These are phyloP conservation scores for Malassezia equina DNA, from an alignment of 1,284 basidiomycete species.

Conservation along the genomic window DNA sequence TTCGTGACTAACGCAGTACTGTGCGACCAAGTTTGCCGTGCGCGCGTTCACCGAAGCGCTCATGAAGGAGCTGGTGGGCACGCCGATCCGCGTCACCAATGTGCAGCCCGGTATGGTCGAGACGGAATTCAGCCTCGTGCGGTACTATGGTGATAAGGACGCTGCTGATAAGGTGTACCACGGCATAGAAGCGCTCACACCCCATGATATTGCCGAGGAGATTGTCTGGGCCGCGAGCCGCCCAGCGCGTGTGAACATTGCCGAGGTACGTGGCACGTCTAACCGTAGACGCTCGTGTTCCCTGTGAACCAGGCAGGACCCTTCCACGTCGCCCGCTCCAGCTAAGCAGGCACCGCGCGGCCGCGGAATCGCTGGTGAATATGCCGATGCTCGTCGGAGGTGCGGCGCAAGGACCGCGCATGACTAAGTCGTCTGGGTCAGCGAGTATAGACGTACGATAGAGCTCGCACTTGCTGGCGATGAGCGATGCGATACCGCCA, in stretches of 20 bases:
- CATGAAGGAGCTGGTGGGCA: slow-evolving; percentile 74
- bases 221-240: slow-evolving; percentile 89
- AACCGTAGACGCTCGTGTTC: slow-evolving; percentile 20
- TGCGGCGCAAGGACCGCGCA: not conserved
- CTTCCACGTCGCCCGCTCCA: slow-evolving; percentile 22
- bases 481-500: slow-evolving; percentile 2
- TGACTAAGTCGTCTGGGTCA: not conserved
- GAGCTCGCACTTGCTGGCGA: not conserved
- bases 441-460: not conserved
- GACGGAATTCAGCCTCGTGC: slow-evolving; percentile 51
- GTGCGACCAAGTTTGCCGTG: slow-evolving; percentile 70
- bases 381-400: not conserved
- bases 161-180: slow-evolving; percentile 40
- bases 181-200: slow-evolving; percentile 37
- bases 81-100: slow-evolving; percentile 50
- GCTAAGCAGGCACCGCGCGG: not conserved
- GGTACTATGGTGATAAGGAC: slow-evolving; percentile 29
- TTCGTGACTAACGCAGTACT: slow-evolving; percentile 18
- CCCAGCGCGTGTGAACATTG: slow-evolving; percentile 45
- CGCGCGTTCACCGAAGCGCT: slow-evolving; percentile 75
- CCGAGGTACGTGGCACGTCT: slow-evolving; percentile 23
- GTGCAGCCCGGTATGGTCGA: slow-evolving; percentile 66
- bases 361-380: not conserved
- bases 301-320: slow-evolving; percentile 41
- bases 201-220: slow-evolving; percentile 63